Evolutionary conservation across 2,329 filamentous ascomycete genomes (phyloP), one percentile per base, ranked within the genome.

Genomic region (Cladosporium sp.): DNA sequence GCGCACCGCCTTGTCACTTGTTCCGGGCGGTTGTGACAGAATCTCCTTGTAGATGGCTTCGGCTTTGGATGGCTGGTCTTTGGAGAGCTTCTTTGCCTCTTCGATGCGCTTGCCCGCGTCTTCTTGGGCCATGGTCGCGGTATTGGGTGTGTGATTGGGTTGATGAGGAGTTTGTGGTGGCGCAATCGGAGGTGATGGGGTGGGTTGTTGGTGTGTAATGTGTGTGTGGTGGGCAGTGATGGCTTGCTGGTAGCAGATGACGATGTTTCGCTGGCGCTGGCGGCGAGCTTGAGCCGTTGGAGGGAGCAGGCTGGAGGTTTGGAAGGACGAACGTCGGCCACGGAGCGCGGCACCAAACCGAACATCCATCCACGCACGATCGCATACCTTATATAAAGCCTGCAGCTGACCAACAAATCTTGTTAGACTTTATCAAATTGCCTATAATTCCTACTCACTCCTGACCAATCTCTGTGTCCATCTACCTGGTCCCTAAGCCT

Each of bases 11-110:
- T 90, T 87, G 79, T 99, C 95, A 67, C 88, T 95, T 67, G 90
- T 88, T 62, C 91, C 91, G 26, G 93, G 93, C 44, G 92, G 88
- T 80, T 91, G 90, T 62, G 92, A 89, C 71, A 97, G 87, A 77
- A 98, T 91, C 65, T 95, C 90, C 80, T 94, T 92, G 85, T 94
- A 98, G 77, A 92, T 88, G 74, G 86, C 83, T 82, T 96, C 93
- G 69, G 94, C 92, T 84, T 95, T 91, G 74, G 86, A 82, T 71
- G 93, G 91, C 76, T 96, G 88, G 70, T 89, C 86, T 83, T 92
- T 93, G 72, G 87, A 86, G 76, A 94, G 83, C 83, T 91, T 89
- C 85, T 94, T 89, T 78, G 93, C 94, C 86, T 97, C 92, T 80
- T 90, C 88, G 85, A 97, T 89, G 83, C 90, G 85, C 78, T 85